These are phyloP conservation scores for Pestalotiopsis fici DNA, from an alignment of 2,329 filamentous ascomycete genomes.

Conservation along the genomic window DNA sequence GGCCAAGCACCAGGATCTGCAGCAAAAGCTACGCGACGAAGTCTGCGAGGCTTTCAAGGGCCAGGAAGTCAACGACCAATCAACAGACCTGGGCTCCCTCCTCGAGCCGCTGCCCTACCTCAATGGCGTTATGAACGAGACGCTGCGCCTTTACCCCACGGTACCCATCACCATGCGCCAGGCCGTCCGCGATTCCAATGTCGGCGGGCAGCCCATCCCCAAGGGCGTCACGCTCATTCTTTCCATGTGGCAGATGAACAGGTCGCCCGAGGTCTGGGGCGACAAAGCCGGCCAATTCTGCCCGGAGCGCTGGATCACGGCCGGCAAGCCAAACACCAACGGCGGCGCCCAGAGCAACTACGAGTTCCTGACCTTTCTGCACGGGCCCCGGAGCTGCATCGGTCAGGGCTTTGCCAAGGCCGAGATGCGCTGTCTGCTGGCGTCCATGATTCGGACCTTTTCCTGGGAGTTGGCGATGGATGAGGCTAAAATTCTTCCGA, in stretches of 20 bases:
- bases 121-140: conserved; percentile 69
- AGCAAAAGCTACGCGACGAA: conserved; percentile 61
- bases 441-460: conserved; percentile 66
- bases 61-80: conserved; percentile 2
- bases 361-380: conserved; percentile 67
- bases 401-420: conserved; percentile 71
- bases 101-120: conserved; percentile 69
- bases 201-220: conserved; percentile 62
- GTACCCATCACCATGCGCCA: conserved; percentile 66
- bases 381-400: conserved; percentile 72
- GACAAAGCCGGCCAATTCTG: conserved; percentile 65
- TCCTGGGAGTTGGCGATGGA: conserved; percentile 58
- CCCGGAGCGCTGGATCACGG: conserved; percentile 67
- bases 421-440: conserved; percentile 74
- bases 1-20: conserved; percentile 56
- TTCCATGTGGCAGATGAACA: conserved; percentile 62
- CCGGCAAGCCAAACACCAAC: conserved; percentile 48
- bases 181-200: conserved; percentile 54
- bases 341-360: conserved; percentile 72
- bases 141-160: conserved; percentile 66
- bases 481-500: conserved; percentile 43
- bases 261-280: conserved; percentile 66
- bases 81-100: conserved; percentile 41
- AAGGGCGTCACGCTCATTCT: conserved; percentile 66
- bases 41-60: conserved; percentile 50